Conservation (phyloP, 1,139 yeast genomes). For the Pichia sorboxylosa region DNA sequence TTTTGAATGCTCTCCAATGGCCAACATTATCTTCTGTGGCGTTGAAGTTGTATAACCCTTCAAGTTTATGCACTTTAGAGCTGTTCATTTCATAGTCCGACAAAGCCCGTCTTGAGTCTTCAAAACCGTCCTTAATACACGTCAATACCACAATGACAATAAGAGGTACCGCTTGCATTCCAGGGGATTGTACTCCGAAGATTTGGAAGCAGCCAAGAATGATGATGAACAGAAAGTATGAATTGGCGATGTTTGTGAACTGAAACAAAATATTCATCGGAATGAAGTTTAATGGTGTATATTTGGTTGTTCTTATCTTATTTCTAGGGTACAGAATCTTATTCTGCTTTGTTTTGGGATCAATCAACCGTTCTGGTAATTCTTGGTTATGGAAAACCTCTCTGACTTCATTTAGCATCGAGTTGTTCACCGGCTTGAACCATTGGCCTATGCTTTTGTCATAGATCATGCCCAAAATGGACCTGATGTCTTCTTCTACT, state of each 20-base stretch:
- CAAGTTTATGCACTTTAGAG: slow-evolving; percentile 35
- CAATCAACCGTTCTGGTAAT: slow-evolving; percentile 20
- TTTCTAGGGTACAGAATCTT: slow-evolving; percentile 33
- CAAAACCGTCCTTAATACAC: slow-evolving; percentile 46
- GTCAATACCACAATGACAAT: slow-evolving; percentile 46
- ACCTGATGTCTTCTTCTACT: slow-evolving; percentile 8
- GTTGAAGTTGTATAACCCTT: slow-evolving; percentile 31
- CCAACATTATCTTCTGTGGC: slow-evolving; percentile 36
- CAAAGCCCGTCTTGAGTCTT: slow-evolving; percentile 42
- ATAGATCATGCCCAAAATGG: slow-evolving; percentile 1
- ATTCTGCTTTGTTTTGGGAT: slow-evolving; percentile 19
- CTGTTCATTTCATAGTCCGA: slow-evolving; percentile 46
- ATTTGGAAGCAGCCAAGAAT: slow-evolving; percentile 41
- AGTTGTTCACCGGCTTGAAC: slow-evolving; percentile 1
- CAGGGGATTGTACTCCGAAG: slow-evolving; percentile 49
- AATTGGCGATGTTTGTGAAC: slow-evolving; percentile 45
- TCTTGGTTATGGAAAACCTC: slow-evolving; percentile 20
- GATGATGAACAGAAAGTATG: slow-evolving; percentile 40
- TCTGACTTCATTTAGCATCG: slow-evolving; percentile 11
- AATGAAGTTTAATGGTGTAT: slow-evolving; percentile 43
- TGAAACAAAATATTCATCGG: slow-evolving; percentile 43
- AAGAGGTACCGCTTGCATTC: slow-evolving; percentile 45
- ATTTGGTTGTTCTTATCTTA: slow-evolving; percentile 49
- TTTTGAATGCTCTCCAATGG: slow-evolving; percentile 43
- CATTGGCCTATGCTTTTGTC: slow-evolving; percentile 1